These are phyloP conservation scores for Mollisia scopiformis DNA, from an alignment of 2,329 filamentous ascomycete species.

Conservation along the genomic window DNA sequence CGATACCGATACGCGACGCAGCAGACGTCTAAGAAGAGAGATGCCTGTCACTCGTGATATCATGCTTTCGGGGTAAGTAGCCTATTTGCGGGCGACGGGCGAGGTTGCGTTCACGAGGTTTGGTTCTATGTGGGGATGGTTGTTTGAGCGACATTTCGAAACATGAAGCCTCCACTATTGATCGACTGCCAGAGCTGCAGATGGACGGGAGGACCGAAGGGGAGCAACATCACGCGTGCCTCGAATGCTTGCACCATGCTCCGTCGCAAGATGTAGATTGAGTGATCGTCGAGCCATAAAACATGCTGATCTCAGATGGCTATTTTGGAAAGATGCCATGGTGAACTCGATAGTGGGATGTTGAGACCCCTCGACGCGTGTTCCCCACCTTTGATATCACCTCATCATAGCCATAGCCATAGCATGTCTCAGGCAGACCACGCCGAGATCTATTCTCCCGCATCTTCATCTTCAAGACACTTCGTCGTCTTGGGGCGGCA, in stretches of 20 bases:
- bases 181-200: background rate
- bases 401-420: background rate
- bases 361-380: slow-evolving; percentile 6
- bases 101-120: background rate
- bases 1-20: background rate
- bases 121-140: background rate
- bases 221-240: background rate
- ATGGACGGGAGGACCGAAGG: background rate
- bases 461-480: background rate
- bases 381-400: slow-evolving; percentile 1
- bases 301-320: slow-evolving; percentile 1
- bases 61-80: background rate
- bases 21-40: background rate
- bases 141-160: slow-evolving; percentile 6
- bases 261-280: background rate
- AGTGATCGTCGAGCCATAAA: slow-evolving; percentile 2
- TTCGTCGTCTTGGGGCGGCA: slow-evolving; percentile 41
- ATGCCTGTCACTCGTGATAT: background rate
- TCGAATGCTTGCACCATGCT: too few relatives aligned
- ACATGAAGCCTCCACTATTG: background rate
- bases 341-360: background rate
- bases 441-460: background rate
- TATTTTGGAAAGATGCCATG: background rate
- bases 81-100: too few relatives aligned
- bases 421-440: slow-evolving; percentile 14